Base-by-base conservation (phyloP, 345 rosid species). In the Turritis glabra region DNA sequence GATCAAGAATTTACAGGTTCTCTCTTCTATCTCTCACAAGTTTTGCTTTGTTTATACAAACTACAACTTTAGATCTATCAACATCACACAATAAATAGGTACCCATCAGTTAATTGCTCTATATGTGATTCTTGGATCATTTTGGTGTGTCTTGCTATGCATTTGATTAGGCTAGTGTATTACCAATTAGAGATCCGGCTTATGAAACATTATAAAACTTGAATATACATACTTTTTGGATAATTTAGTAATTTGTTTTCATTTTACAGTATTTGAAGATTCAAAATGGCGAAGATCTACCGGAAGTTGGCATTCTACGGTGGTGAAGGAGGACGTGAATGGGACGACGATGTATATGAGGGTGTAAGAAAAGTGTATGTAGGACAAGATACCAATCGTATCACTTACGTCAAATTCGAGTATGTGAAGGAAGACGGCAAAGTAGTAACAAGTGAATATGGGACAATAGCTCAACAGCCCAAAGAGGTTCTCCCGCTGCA, bases 261-360 rank as follows among this genome's bases (percentile, higher is more conserved):
- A 37, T 6, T 43, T 54, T 44, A 5, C 22, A 54, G 47, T 6
- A 30, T 43, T 11, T 53, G 43, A 56, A 46, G 17, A 19, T 21
- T 29, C 41, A 29, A 55, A 43, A 55, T 43, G 57, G 35, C 71
- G 38, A 64, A 7, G 15, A 46, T 64, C 37, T 73, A 64, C 64
- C 21, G 19, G 22, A 73, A 73, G 50, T 8, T 55, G 27, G 25
- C 71, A 19, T 8, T 3, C 3, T 32, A 2, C 27, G 77, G 77
- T 44, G 77, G 71, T 64, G 64, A 55, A 64, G 77, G 78, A 55
- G 78, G 78, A 19, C 12, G 5, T 25, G 72, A 18, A 54, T 74
- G 78, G 78, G 78, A 74, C 41, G 72, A 74, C 8, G 78, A 74
- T 74, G 78, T 65, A 8, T 67, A 67, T 17, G 61, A 75, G 14